Conservation (phyloP, 2,329 filamentous ascomycete genomes). For the Aspergillus melleus region DNA sequence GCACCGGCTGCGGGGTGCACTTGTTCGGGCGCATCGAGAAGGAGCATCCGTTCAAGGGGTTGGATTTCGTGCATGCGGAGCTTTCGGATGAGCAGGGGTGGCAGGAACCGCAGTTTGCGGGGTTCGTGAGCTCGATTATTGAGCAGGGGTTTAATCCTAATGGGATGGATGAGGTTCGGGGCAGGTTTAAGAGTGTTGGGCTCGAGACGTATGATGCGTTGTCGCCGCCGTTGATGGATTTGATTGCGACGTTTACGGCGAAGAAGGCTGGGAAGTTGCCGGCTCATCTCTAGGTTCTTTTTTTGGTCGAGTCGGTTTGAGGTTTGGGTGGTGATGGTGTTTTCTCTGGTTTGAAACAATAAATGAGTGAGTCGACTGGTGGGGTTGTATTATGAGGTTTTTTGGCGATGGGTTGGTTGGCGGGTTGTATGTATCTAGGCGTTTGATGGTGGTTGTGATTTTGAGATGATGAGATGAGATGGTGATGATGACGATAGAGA, state of each 20-base stretch:
- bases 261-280: conserved; percentile 43
- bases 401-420: no score
- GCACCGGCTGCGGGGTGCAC: conserved; percentile 61
- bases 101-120: conserved; percentile 71
- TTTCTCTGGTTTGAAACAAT: no score
- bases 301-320: neutral
- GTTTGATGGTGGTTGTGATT: no score
- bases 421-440: no score
- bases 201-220: conserved; percentile 65
- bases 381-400: neutral
- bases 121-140: conserved; percentile 67
- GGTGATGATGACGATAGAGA: no score
- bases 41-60: conserved; percentile 65
- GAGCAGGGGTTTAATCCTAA: conserved; percentile 64
- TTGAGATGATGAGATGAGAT: no score
- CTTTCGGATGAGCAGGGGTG: conserved; percentile 62
- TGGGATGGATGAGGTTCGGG: conserved; percentile 57
- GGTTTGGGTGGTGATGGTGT: no score
- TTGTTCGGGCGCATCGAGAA: conserved; percentile 65
- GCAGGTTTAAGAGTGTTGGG: conserved; percentile 54
- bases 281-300: conserved; percentile 14
- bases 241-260: conserved; percentile 56
- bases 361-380: no score
- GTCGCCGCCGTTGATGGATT: conserved; percentile 64
- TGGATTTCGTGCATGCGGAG: conserved; percentile 70